Evolutionary conservation across 2,329 filamentous ascomycete species (phyloP), one percentile per base, ranked within the genome.

Genomic region (Byssoonygena ceratinophila): DNA sequence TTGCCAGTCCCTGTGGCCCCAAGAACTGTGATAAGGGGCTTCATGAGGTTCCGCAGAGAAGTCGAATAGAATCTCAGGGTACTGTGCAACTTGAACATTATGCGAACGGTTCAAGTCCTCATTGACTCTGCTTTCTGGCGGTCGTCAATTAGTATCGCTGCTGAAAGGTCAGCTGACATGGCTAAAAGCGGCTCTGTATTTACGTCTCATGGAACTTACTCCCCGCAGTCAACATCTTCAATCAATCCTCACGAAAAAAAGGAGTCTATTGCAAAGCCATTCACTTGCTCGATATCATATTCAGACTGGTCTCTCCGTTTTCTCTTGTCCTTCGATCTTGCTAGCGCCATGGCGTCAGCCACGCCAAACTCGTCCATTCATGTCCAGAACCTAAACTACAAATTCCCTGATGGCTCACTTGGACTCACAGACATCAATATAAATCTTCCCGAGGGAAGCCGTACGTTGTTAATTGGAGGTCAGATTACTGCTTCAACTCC

Each of bases 1-100:
- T 94, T 95, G 57, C 91, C 91, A 1, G 90, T 96, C 54, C 90
- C 91, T 8, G 91, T 97, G 45, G 90, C 86, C 59, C 91, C 91
- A 46, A 96, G 76, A 55, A 97, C 79, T 46, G 87, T 82, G 61
- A 97, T 76, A 57, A 96, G 72, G 22, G 88, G 85, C 52, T 68
- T 60, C 63, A 67, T 68, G 37, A 55, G 61, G 46, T 57, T 49
- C 51, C 53, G 54, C 47, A 51, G 60, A 58, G 57, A 56, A 36
- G 53, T 50, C 27, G 55, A 44, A 18, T 50, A 40, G n/a, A 39
- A 43, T 46, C 53, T 22, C 27, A 46, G 9, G 20, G 39, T 14
- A 23, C 11, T 47, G 5, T 9, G 12, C 47, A 29, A 22, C 18
- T 5, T 18, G 39, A 45, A 37, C 53, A 55, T 55, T 20, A 20